A percentile compares a stretch with the other conserved stretches of the same genome.
Evolutionary conservation across 768 basidiomycete genomes (phyloP).

Genomic region (Trametes cingulata): DNA sequence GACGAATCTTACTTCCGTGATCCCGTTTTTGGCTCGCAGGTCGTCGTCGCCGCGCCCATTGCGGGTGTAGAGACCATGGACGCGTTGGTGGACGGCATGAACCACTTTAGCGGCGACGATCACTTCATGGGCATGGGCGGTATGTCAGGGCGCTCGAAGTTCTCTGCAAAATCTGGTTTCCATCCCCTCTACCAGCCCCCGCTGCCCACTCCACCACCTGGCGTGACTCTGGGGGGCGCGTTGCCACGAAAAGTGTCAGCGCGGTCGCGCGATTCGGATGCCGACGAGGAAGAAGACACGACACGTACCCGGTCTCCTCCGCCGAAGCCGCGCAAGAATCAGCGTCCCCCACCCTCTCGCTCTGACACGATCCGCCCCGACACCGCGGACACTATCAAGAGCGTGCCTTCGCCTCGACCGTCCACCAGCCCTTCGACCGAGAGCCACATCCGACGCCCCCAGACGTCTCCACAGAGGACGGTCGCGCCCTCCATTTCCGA

Average conservation of each 20-base stretch:
- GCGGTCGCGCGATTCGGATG: slow-evolving; percentile 48
- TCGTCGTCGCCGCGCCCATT: slow-evolving; percentile 74
- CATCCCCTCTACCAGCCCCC: slow-evolving; percentile 84
- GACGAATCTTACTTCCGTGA: slow-evolving; percentile 38
- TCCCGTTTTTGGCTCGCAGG: slow-evolving; percentile 36
- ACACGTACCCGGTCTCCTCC: slow-evolving; percentile 11
- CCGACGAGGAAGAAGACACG: slow-evolving; percentile 49
- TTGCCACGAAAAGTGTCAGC: slow-evolving; percentile 33
- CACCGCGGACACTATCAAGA: slow-evolving; percentile 3
- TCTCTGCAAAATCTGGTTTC: slow-evolving; percentile 53
- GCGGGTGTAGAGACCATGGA: slow-evolving; percentile 86
- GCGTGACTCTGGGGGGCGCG: slow-evolving; percentile 60
- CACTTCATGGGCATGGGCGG: slow-evolving; percentile 42
- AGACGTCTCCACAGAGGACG: slow-evolving; percentile 38
- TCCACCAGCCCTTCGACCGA: slow-evolving; percentile 23
- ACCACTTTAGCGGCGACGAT: slow-evolving; percentile 61
- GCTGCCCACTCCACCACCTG: slow-evolving; percentile 80
- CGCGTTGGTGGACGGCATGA: slow-evolving; percentile 88
- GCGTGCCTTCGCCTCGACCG: slow-evolving; percentile 4
- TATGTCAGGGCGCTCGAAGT: slow-evolving; percentile 51
- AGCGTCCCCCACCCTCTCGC: neutral
- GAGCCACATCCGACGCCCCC: slow-evolving; percentile 19
- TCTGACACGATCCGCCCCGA: slow-evolving; percentile 14
- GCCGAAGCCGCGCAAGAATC: slow-evolving; percentile 1
- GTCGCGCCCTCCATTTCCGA: slow-evolving; percentile 83